Evolutionary conservation across 2,329 filamentous ascomycete species (phyloP), one percentile per base, ranked within the genome.

Genomic region (Aschersonia sp.): DNA sequence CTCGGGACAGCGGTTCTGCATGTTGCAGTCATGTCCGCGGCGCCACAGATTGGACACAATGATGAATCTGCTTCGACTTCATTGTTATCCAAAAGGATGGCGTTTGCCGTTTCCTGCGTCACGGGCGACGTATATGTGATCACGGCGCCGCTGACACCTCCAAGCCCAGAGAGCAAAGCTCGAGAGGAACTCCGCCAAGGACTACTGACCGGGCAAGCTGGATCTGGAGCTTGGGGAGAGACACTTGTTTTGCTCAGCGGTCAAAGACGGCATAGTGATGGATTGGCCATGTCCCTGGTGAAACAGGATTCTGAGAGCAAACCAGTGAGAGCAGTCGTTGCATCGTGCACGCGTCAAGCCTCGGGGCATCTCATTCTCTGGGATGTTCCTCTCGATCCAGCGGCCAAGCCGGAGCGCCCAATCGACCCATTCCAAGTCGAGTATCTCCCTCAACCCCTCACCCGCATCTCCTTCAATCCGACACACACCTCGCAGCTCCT

Each of bases 151-250:
- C 65, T 82, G 32, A 78, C 74, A 1, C 79, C 79, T 0, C 78
- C 78, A 0, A 81, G 77, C 2, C 71, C 74, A 9, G 66, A 71
- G 55, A 79, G 74, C 59, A 82, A 81, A 56, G 65, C 67, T 2
- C 66, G 77, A 9, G 65, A 69, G 4, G 74, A 79, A 50, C 63
- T 81, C 30, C 69, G 67, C 47, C 61, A 63, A 14, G 69, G 66
- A 49, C 66, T 79, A 8, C 58, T 77, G 45, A 70, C 72, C 6
- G 73, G 70, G 22, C 72, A 69, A 51, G 73, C 73, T 37, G 79
- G 79, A 14, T 76, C 71, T 32, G 77, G 78, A 40, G 70, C 69
- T n/a, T 83, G 79, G 77, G 77, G 77, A 6, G 79, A 83, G 60
- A 72, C 70, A 0, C 61, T 83, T 30, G 66, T 72, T 1, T 58